A percentile compares a stretch with the other conserved stretches of the same genome.
Conservation (phyloP, 2,329 filamentous ascomycete species). For the Byssothecium circinans region DNA sequence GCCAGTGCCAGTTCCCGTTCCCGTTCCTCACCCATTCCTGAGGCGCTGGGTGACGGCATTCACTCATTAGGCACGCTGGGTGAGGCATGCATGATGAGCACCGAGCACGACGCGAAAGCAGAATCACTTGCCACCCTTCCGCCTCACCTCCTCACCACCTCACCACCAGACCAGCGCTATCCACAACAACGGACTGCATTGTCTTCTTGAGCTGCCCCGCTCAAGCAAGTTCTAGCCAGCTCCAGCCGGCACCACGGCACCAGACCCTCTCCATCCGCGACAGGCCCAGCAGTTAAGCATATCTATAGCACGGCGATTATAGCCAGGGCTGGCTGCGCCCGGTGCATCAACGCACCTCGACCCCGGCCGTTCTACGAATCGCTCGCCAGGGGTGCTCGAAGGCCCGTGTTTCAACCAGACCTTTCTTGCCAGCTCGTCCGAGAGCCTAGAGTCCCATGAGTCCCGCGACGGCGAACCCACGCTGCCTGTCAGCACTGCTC, state of each 20-base stretch:
- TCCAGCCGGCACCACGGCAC: too few relatives aligned
- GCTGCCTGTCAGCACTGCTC: conserved; percentile 10
- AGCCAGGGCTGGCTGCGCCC: conserved; percentile 20
- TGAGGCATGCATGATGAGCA: background rate
- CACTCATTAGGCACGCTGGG: too few relatives aligned
- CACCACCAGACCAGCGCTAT: too few relatives aligned
- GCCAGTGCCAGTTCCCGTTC: background rate
- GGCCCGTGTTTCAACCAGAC: conserved; percentile 42
- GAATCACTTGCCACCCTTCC: too few relatives aligned
- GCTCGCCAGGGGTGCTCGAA: conserved; percentile 40
- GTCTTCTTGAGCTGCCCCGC: too few relatives aligned
- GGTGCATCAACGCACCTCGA: conserved; percentile 20
- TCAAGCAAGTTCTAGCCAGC: too few relatives aligned
- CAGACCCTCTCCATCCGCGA: background rate
- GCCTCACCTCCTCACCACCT: too few relatives aligned
- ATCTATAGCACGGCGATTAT: conserved; percentile 24
- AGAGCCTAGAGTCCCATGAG: conserved; percentile 36
- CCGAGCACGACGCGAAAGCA: background rate
- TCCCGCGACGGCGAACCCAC: conserved; percentile 28
- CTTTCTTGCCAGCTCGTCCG: conserved; percentile 33
- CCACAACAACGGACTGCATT: too few relatives aligned
- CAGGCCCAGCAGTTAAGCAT: conserved; percentile 19
- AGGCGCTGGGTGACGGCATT: background rate
- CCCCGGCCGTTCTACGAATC: conserved; percentile 39
- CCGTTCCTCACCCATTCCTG: background rate